Evolutionary conservation across 768 basidiomycete species (phyloP).

Genomic region (Antrodiella citrinella): DNA sequence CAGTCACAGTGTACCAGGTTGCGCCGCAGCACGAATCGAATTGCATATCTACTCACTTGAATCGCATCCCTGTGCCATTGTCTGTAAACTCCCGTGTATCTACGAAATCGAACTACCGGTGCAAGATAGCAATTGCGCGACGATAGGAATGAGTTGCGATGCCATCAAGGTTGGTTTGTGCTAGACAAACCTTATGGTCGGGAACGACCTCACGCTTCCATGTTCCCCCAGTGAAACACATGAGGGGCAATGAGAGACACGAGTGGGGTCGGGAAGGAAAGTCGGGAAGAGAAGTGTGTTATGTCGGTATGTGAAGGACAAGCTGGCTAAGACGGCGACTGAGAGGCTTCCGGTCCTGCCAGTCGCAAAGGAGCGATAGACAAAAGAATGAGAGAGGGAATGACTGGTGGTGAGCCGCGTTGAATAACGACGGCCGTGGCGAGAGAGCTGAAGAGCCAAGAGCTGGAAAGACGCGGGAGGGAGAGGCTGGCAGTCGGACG

Average conservation of each 20-base stretch:
- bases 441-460: slow-evolving; percentile 6
- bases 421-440: neutral
- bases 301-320: no score
- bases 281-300: no score
- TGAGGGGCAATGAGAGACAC: slow-evolving; percentile 14
- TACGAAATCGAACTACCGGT: slow-evolving; percentile 85
- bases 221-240: slow-evolving; percentile 47
- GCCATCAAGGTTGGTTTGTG: no score
- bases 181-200: slow-evolving; percentile 80
- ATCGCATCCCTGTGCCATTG: slow-evolving; percentile 77
- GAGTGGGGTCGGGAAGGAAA: no score
- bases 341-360: slow-evolving; percentile 34
- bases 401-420: neutral
- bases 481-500: neutral
- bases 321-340: slow-evolving; percentile 6
- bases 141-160: neutral
- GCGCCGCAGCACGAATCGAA: no score
- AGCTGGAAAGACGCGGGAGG: slow-evolving; percentile 8
- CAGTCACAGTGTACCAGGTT: no score
- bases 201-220: slow-evolving; percentile 98
- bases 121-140: neutral
- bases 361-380: slow-evolving; percentile 31
- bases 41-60: slow-evolving; percentile 69
- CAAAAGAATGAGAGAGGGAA: slow-evolving; percentile 5
- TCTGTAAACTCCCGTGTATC: slow-evolving; percentile 90